These are phyloP conservation scores for Camellia oleifera DNA, from an alignment of 179 eudicot genomes.

Conservation along the genomic window DNA sequence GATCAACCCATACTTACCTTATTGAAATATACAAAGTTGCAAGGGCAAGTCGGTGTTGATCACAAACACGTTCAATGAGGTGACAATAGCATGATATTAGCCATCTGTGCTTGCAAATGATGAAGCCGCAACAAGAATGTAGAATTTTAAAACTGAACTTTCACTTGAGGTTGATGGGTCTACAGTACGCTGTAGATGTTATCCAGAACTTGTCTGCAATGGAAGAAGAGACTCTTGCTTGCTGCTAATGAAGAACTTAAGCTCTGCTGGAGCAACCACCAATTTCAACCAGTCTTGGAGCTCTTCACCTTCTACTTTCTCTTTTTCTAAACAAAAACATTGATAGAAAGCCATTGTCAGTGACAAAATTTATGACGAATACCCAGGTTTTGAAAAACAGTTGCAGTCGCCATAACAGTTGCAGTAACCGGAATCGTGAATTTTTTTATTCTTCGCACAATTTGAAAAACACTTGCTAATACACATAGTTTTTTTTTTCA, in stretches of 20 bases:
- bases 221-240: slow-evolving; percentile 64
- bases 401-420: too few relatives aligned
- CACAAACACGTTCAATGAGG: not conserved
- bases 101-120: not conserved
- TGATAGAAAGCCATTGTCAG: not conserved
- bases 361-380: not conserved
- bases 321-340: slow-evolving; percentile 43
- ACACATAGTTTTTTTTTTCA: too few relatives aligned
- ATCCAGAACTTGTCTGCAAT: slow-evolving; percentile 39
- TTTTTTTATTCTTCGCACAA: too few relatives aligned
- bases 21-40: slow-evolving; percentile 10
- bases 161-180: slow-evolving; percentile 9
- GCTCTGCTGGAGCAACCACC: slow-evolving; percentile 92
- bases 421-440: too few relatives aligned
- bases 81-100: not conserved
- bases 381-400: not conserved
- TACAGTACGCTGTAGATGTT: not conserved
- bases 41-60: not conserved
- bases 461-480: too few relatives aligned
- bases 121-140: not conserved
- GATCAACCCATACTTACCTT: slow-evolving; percentile 1
- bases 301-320: slow-evolving; percentile 96
- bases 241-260: slow-evolving; percentile 64
- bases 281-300: slow-evolving; percentile 79
- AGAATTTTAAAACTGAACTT: not conserved